Evolutionary conservation across 345 rosid genomes (phyloP).

Genomic region (Salix exigua): DNA sequence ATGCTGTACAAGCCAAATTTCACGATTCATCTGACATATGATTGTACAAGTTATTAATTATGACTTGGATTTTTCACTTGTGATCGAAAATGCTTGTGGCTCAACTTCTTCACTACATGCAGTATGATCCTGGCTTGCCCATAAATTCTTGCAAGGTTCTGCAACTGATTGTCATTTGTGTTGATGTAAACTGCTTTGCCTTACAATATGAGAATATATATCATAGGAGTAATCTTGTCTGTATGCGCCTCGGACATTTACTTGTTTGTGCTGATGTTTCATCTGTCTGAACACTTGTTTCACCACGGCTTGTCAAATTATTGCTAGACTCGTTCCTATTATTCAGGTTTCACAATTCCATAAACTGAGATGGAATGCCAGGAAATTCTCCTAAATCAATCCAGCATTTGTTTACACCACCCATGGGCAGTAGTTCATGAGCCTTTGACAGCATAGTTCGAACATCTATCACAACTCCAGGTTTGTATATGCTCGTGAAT

Average conservation of each 20-base stretch:
- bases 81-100: background rate
- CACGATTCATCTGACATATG: background rate
- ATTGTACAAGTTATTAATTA: background rate
- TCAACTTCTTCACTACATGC: no score
- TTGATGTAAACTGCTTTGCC: background rate
- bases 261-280: no score
- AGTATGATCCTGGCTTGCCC: background rate
- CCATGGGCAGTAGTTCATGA: background rate
- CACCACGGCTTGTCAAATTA: background rate
- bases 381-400: background rate
- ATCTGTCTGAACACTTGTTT: background rate
- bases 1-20: background rate
- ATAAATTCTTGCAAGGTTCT: background rate
- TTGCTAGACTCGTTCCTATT: background rate
- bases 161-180: background rate
- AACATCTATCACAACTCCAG: background rate
- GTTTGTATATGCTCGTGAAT: no score
- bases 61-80: background rate
- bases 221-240: background rate
- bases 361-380: background rate
- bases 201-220: background rate
- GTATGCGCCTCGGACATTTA: no score
- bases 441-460: background rate
- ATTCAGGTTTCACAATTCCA: background rate
- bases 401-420: background rate